Conservation (phyloP, 768 basidiomycete species). For the Collybiopsis confluens region DNA sequence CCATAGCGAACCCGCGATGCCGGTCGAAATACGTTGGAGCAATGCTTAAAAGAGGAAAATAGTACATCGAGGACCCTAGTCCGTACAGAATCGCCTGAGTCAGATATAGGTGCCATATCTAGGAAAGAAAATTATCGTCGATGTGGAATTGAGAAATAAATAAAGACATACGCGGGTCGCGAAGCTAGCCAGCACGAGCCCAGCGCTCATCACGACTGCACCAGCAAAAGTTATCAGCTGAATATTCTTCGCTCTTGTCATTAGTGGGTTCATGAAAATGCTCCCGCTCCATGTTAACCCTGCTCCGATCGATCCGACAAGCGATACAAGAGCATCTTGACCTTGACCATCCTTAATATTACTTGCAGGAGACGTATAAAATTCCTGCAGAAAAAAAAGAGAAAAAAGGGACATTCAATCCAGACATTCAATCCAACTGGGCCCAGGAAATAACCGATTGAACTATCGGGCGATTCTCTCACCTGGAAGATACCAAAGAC, state of each 20-base stretch:
- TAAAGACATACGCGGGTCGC: constrained; percentile 24
- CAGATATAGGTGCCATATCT: constrained; percentile 42
- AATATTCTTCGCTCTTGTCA: constrained; percentile 27
- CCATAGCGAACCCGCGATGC: constrained; percentile 43
- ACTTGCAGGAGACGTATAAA: constrained; percentile 34
- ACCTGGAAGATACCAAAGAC: constrained; percentile 43
- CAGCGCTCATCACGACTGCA: constrained; percentile 36
- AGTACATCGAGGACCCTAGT: constrained; percentile 38
- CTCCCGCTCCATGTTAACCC: constrained; percentile 44
- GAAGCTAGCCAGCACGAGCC: constrained; percentile 36
- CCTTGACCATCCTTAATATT: constrained; percentile 30
- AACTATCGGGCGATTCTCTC: not conserved
- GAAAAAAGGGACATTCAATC: not conserved
- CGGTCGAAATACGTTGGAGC: constrained; percentile 39
- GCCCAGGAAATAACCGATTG: too few species aligned
- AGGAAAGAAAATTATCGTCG: not conserved
- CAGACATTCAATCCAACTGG: too few species aligned
- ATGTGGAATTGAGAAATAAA: not conserved
- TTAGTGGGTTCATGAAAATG: constrained; percentile 37
- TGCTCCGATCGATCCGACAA: constrained; percentile 39
- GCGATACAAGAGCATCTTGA: constrained; percentile 35
- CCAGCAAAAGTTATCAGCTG: constrained; percentile 32
- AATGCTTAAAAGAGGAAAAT: constrained; percentile 39
- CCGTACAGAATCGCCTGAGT: constrained; percentile 40
- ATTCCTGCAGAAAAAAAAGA: constrained; percentile 25